Base-by-base conservation (phyloP, 345 rosid species). In the Populus davidiana region DNA sequence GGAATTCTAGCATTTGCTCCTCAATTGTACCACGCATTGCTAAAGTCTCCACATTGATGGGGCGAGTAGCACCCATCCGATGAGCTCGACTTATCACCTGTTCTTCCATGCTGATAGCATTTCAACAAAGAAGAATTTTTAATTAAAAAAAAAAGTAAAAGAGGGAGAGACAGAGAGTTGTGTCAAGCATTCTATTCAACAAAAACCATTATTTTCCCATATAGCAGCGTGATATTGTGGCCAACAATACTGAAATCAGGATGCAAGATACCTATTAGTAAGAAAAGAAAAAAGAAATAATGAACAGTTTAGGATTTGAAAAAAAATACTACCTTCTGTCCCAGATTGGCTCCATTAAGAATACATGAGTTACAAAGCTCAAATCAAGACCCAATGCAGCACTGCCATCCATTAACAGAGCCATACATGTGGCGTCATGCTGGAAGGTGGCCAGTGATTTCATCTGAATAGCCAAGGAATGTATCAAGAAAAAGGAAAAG, bases 341-440 rank as follows among this genome's bases (percentile, higher is more conserved):
- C 99, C 99, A 96, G 68, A 96, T 96, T 62, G 97, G 98, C 85
- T 96, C 97, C 98, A 96, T 93, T 76, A 92, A 76, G 81, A 92
- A 93, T 5, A 96, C 97, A 78, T 85, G 87, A 59, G 91, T 88
- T 44, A 92, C 99, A 79, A 96, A 93, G 89, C 99, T 96, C 86
- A 96, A 86, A 85, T 96, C 99, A 77, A 93, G 98, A 86, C 97
- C 98, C 80, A 96, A 77, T 27, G 98, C 98, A 77, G 95, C 93
- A 87, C 93, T 96, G 83, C 97, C 99, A 72, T 96, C 99, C 99
- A 96, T 93, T 84, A 93, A 72, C 78, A 93, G 96, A 77, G 91
- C 98, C 90, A 89, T 86, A 83, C 98, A 91, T 41, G 82, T 80
- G 38, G 81, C 78, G 82, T 93, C 97, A 39, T 91, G 81, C 84